Base-by-base conservation (phyloP, 805 yeast genomes). In the Blastobotrys mokoenaii region DNA sequence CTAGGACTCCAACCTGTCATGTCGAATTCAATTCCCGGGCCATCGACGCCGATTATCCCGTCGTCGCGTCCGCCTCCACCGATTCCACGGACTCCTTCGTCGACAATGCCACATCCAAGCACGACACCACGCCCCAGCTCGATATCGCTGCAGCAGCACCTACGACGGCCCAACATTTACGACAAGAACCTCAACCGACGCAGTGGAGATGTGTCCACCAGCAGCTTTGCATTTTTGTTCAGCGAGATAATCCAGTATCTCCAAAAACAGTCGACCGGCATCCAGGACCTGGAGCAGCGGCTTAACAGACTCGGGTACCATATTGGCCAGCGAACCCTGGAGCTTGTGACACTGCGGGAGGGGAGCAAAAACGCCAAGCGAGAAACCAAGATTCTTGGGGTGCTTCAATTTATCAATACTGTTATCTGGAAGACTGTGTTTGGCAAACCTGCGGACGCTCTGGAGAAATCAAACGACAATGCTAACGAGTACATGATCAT, bases 401-500 rank as follows among this genome's bases (percentile, higher is more conserved):
- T 81, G 9, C 63, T 82, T 44, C 87, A 82, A 58, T 84, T 82
- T 56, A 77, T 87, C 4, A 84, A 83, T 52, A 74, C 84, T 0
- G 71, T 75, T 2, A 71, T 87, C 14, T 87, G 95, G 95, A 73
- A 70, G 48, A 66, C 79, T 2, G 61, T 85, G 10, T 87, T 87
- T 65, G 90, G 88, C 6, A 74, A 73, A 52, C 66, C 76, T 0
- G 84, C 95, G 15, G 88, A 85, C 56, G 83, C 79, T 30, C 63
- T 87, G 44, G 93, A 87, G 53, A 79, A 80, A 58, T 74, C 81
- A 2, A 84, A 83, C 40, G 82, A 78, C 39, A 67, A 73, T 33
- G 84, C 81, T 22, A 75, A 77, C 45, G 79, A 76, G 47, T 80
- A 80, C 57, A 85, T 87, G 95, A 83, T 87, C 48, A 79, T 78